Conservation (phyloP, 805 yeast genomes). For the Candida pseudoglaebosa region DNA sequence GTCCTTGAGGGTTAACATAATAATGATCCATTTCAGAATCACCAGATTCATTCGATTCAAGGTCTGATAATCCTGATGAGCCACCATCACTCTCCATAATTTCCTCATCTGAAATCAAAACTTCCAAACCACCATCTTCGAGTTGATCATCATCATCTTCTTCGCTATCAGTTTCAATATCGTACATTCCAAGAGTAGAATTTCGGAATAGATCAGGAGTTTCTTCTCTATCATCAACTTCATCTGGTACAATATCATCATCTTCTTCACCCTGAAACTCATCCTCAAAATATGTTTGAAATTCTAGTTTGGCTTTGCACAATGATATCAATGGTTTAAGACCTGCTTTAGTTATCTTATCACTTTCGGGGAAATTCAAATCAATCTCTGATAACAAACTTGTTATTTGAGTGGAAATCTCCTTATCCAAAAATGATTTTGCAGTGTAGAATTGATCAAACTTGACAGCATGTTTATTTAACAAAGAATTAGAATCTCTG, state of each 20-base stretch:
- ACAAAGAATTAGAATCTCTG: conserved; percentile 37
- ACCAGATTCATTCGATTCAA: conserved; percentile 19
- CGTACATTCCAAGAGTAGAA: conserved; percentile 93
- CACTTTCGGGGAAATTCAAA: conserved; percentile 66
- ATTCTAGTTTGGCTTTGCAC: conserved; percentile 53
- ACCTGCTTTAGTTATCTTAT: conserved; percentile 53
- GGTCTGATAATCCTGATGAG: conserved; percentile 19
- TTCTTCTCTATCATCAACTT: conserved; percentile 64
- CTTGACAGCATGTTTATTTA: conserved; percentile 46
- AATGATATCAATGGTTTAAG: conserved; percentile 56
- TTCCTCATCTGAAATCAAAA: conserved; percentile 34
- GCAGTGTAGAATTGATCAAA: conserved; percentile 64
- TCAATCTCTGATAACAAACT: conserved; percentile 63
- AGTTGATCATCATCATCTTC: conserved; percentile 53
- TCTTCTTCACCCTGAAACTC: conserved; percentile 50
- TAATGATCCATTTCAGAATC: conserved; percentile 20
- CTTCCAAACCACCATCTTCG: conserved; percentile 36
- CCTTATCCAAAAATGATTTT: conserved; percentile 64
- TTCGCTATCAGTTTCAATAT: conserved; percentile 67
- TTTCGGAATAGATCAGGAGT: conserved; percentile 81
- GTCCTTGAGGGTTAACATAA: conserved; percentile 40
- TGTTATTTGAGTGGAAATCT: conserved; percentile 55
- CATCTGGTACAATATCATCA: conserved; percentile 34
- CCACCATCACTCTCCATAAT: conserved; percentile 22
- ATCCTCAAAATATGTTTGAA: conserved; percentile 55